phyloP scores from a whole-genome alignment of 2,329 filamentous ascomycete species.

The Phaeomoniella chlamydospora region DNA sequence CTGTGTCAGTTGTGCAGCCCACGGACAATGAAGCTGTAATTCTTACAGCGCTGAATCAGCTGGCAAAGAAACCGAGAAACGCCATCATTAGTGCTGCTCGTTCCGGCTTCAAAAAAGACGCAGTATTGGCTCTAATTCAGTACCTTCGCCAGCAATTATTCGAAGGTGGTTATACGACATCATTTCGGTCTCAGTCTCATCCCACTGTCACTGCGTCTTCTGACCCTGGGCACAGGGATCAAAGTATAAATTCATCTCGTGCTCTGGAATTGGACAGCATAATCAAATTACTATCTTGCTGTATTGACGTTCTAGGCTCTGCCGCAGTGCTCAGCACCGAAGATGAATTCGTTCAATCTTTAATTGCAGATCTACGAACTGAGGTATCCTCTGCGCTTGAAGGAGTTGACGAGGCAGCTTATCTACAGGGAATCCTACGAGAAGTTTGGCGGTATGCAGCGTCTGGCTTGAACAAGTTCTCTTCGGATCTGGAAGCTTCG shows the following conservation, averaged over 20 bases:
- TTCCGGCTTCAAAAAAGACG: conserved; percentile 5
- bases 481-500: conserved; percentile 4
- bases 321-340: conserved; percentile 18
- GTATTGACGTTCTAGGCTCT: conserved; percentile 31
- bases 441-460: conserved; percentile 28
- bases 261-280: conserved; percentile 22
- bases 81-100: conserved; percentile 3
- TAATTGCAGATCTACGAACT: conserved; percentile 30
- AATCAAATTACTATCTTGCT: conserved; percentile 25
- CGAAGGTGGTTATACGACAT: conserved; percentile 10
- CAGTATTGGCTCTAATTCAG: conserved; percentile 13
- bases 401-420: conserved; percentile 31
- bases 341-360: conserved; percentile 21
- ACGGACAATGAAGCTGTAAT: too few species aligned
- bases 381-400: conserved; percentile 32
- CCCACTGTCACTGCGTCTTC: conserved; percentile 22
- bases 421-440: conserved; percentile 29
- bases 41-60: too few species aligned
- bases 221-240: conserved; percentile 14
- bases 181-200: conserved; percentile 7
- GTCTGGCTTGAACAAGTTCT: conserved; percentile 13
- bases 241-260: conserved; percentile 7
- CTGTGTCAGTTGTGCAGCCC: too few species aligned
- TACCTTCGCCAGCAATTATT: conserved; percentile 12
- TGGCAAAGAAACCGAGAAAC: not conserved